Evolutionary conservation across 1,139 yeast species (phyloP), one percentile per base, ranked within the genome.

Genomic region (Blastobotrys raffinosifermentans): DNA sequence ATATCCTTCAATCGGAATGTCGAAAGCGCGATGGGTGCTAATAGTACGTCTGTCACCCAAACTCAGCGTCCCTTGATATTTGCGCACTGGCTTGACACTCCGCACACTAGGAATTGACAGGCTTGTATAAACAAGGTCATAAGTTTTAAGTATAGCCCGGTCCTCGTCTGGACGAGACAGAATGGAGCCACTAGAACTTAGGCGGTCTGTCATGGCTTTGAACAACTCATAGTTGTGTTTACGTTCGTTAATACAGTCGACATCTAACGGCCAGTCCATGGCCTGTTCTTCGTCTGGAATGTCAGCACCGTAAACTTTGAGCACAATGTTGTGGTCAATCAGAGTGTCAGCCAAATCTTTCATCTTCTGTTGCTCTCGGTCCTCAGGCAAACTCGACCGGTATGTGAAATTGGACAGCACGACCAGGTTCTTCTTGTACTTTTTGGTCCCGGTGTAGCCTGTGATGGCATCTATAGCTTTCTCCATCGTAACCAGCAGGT

Each of bases 1-100:
- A 49, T 64, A 83, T 0, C 81, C 77, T 47, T 80, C 85, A 0
- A 81, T 78, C 13, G 61, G 58, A n/a, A 54, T 48, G 4, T 44
- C 44, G 16, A 53, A 20, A 4, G 49, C 44, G 8, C 50, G 47
- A 1, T 41, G 31, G 2, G 41, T 45, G 5, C 47, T 47, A 15
- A 44, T 46, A 13, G 52, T 50, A 1, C 37, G 40, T 1, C 44
- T 33, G 29, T 47, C 47, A 5, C 76, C 78, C 23, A 74, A 51
- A 3, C 67, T 55, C 9, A 75, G 53, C 6, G 44, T 43, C 2
- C 77, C 76, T 15, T 53, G 51, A 49, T 58, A 70, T 7, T 55
- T 44, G 13, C 58, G 51, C 18, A 68, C 50, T 0, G 77, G 73
- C 19, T 63, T 59, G 1, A 66, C 61, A 31, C 58, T 52, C 44